phyloP scores from a whole-genome alignment of 78 protist species.

The Dictyostelium citrinum region DNA sequence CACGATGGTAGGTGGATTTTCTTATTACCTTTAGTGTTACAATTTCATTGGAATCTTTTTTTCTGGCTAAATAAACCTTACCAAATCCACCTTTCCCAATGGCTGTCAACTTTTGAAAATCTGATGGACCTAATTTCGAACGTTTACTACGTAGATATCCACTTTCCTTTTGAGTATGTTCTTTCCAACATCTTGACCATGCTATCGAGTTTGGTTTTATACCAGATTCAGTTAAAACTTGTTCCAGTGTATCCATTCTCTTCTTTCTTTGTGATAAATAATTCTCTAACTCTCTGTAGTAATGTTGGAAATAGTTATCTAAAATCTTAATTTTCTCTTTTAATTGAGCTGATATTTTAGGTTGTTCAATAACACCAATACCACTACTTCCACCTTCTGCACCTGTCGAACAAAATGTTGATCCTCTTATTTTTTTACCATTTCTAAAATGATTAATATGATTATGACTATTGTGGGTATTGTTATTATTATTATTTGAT shows the following conservation, averaged over 20 bases:
- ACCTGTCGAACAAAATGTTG: not conserved
- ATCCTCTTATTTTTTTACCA: not conserved
- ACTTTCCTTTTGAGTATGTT: conserved; percentile 33
- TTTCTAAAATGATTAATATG: not conserved
- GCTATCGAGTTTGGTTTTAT: conserved; percentile 42
- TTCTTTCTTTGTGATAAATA: conserved; percentile 45
- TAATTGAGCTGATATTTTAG: not conserved
- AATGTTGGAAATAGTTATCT: conserved; percentile 64
- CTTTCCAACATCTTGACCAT: conserved; percentile 33
- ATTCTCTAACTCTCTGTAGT: conserved; percentile 49
- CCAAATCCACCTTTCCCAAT: conserved; percentile 78
- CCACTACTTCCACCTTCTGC: not conserved
- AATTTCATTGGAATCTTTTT: conserved; percentile 56
- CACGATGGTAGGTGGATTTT: conserved; percentile 42
- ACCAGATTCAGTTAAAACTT: conserved; percentile 26
- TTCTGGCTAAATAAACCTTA: conserved; percentile 56
- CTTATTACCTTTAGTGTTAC: conserved; percentile 58
- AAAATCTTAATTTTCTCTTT: conserved; percentile 66
- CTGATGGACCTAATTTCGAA: conserved; percentile 37
- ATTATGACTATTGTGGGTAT: not conserved
- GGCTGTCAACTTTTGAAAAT: conserved; percentile 37
- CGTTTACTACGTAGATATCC: conserved; percentile 46
- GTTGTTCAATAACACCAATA: not conserved
- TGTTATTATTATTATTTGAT: not conserved
- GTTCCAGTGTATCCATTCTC: conserved; percentile 30